A percentile compares a stretch with the other conserved stretches of the same genome.
Conservation (phyloP, 768 basidiomycete genomes). For the Paxillus involutus region DNA sequence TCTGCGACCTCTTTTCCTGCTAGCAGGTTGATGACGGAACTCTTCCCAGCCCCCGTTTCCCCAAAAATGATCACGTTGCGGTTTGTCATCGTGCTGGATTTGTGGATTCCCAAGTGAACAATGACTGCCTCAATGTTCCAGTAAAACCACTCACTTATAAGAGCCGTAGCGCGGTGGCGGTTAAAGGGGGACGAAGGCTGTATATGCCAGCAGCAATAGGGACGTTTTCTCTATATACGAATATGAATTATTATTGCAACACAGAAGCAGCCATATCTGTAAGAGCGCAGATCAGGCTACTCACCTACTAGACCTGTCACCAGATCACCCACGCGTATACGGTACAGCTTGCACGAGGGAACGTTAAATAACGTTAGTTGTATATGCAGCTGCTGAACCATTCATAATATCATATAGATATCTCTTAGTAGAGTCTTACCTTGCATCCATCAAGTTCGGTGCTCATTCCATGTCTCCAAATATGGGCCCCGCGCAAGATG, state of each 20-base stretch:
- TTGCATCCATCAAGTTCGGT: too few relatives aligned
- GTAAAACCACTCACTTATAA: neutral
- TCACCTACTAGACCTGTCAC: too few relatives aligned
- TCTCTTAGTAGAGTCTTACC: too few relatives aligned
- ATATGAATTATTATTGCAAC: neutral
- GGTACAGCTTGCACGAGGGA: neutral
- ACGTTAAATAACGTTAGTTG: neutral
- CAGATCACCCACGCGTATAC: too few relatives aligned
- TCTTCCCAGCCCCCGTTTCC: slow-evolving; percentile 32
- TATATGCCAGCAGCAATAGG: neutral
- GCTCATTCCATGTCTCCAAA: too few relatives aligned
- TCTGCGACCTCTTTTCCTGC: slow-evolving; percentile 13
- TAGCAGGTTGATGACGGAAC: slow-evolving; percentile 26
- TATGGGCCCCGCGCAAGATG: too few relatives aligned
- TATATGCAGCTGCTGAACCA: too few relatives aligned
- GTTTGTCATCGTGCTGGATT: neutral
- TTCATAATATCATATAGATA: too few relatives aligned
- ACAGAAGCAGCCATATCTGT: neutral
- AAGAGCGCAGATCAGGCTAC: neutral
- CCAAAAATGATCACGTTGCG: slow-evolving; percentile 33
- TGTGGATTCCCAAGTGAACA: neutral
- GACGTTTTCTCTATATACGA: neutral
- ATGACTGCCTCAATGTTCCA: neutral
- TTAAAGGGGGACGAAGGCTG: neutral
- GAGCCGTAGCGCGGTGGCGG: too few relatives aligned